phyloP scores from a whole-genome alignment of 352 stramenopile genomes.

The Pythium utonaiense region DNA sequence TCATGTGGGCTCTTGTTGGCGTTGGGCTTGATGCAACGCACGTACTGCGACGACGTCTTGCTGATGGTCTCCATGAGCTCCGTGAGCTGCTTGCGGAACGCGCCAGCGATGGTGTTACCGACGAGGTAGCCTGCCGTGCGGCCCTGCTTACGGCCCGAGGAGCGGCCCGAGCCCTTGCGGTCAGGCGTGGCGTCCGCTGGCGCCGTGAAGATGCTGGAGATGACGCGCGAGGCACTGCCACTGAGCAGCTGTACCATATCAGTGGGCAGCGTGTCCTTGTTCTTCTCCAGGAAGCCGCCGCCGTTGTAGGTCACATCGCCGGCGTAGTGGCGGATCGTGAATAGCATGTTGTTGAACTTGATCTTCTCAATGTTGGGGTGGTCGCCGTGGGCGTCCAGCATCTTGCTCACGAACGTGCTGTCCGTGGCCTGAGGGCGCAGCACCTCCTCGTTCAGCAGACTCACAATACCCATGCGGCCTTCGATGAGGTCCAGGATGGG shows the following conservation, averaged over 20 bases:
- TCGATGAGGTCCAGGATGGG: slow-evolving; percentile 89
- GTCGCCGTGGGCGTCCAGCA: slow-evolving; percentile 69
- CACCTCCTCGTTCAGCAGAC: slow-evolving; percentile 95
- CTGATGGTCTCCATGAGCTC: slow-evolving; percentile 87
- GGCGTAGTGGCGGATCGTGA: slow-evolving; percentile 81
- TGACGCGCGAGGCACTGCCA: slow-evolving; percentile 52
- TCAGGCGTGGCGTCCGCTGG: slow-evolving; percentile 18
- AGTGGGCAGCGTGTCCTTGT: slow-evolving; percentile 81
- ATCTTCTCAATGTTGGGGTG: slow-evolving; percentile 85
- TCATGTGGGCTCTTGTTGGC: slow-evolving; percentile 76
- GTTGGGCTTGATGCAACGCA: slow-evolving; percentile 91
- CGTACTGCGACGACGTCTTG: slow-evolving; percentile 86
- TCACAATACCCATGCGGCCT: slow-evolving; percentile 85
- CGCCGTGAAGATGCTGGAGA: slow-evolving; percentile 65
- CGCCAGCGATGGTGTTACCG: slow-evolving; percentile 75
- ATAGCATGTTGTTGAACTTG: slow-evolving; percentile 78
- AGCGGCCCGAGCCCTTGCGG: slow-evolving; percentile 20
- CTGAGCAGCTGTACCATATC: slow-evolving; percentile 78
- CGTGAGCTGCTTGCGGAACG: slow-evolving; percentile 84
- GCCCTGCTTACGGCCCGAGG: slow-evolving; percentile 26
- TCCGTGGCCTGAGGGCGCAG: slow-evolving; percentile 84
- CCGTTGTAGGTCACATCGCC: slow-evolving; percentile 81
- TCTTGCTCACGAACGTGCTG: slow-evolving; percentile 78
- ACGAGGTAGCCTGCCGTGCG: slow-evolving; percentile 79
- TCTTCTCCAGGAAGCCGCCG: slow-evolving; percentile 76